Percentiles rank a stretch among this genome's conserved stretches.
Evolutionary conservation across 176 grass and related monocot species (phyloP).

Genomic region (Elymus sibiricus): DNA sequence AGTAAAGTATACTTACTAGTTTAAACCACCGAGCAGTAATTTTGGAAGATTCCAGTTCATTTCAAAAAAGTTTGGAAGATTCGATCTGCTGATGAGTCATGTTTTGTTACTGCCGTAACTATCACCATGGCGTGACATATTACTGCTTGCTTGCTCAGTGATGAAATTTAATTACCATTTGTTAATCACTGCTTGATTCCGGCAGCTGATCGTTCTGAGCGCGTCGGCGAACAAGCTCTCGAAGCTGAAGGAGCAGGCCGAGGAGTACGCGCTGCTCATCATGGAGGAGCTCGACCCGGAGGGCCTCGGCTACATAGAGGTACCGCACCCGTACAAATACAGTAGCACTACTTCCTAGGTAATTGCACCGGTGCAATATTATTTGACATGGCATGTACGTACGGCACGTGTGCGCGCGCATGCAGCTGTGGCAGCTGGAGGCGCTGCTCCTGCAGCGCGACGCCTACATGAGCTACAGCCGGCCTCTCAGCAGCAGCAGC

Average conservation of each 20-base stretch:
- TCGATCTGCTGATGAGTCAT: not conserved
- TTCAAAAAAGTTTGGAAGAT: conserved; percentile 3
- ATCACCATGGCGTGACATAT: not conserved
- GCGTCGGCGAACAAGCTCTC: conserved; percentile 80
- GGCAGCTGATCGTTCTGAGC: conserved; percentile 70
- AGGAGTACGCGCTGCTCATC: conserved; percentile 73
- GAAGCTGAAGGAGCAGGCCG: conserved; percentile 73
- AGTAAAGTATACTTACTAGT: not conserved
- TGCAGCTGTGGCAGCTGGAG: conserved; percentile 83
- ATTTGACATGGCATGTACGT: not conserved
- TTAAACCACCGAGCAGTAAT: not conserved
- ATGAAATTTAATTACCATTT: not conserved
- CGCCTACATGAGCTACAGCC: conserved; percentile 84
- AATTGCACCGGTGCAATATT: not conserved
- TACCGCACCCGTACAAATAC: not conserved
- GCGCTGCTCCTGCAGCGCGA: conserved; percentile 75
- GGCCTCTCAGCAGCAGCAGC: conserved; percentile 62
- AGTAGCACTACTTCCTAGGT: not conserved
- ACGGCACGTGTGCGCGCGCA: not conserved
- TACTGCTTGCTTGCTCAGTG: not conserved
- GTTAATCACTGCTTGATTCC: not conserved
- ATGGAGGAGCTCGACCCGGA: conserved; percentile 92
- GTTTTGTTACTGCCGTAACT: conserved; percentile 3
- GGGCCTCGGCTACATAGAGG: conserved; percentile 86
- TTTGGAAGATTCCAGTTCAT: not conserved